A percentile compares a stretch with the other conserved stretches of the same genome.
These are phyloP conservation scores for Escallonia rubra DNA, from an alignment of 129 eudicot genomes.

Conservation along the genomic window DNA sequence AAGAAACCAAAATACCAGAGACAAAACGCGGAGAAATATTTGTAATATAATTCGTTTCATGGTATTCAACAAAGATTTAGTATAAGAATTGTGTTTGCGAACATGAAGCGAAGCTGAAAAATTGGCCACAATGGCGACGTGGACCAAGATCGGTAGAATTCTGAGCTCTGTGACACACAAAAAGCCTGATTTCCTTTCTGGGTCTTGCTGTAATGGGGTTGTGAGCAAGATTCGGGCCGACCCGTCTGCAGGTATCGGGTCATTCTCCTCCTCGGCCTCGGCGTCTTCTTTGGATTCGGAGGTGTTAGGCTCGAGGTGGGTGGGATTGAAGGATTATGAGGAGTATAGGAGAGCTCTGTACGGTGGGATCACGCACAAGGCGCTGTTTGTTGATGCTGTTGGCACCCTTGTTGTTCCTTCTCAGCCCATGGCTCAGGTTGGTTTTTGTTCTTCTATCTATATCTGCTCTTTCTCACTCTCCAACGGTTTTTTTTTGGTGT, in stretches of 20 bases:
- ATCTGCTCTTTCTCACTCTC: neutral
- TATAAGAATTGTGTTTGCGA: neutral
- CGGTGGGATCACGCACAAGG: slow-evolving; percentile 92
- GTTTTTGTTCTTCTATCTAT: neutral
- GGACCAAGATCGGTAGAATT: slow-evolving; percentile 15
- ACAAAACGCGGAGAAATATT: neutral
- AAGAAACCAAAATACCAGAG: slow-evolving; percentile 1
- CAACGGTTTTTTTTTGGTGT: neutral
- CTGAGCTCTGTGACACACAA: slow-evolving; percentile 9
- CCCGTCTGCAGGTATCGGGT: slow-evolving; percentile 19
- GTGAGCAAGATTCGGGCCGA: slow-evolving; percentile 8
- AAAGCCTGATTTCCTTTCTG: neutral
- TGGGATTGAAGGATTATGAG: slow-evolving; percentile 63
- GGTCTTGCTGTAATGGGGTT: slow-evolving; percentile 7
- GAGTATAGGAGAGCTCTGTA: slow-evolving; percentile 72
- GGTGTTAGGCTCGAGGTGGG: slow-evolving; percentile 25
- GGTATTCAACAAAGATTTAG: too few relatives aligned
- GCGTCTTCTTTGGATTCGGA: slow-evolving; percentile 30
- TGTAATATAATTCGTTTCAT: too few relatives aligned
- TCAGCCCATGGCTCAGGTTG: slow-evolving; percentile 98
- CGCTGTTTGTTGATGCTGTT: slow-evolving; percentile 93
- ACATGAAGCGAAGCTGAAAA: slow-evolving; percentile 3
- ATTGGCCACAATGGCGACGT: slow-evolving; percentile 10
- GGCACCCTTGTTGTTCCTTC: slow-evolving; percentile 96
- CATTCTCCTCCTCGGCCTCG: slow-evolving; percentile 24